Conservation (phyloP, 2,329 filamentous ascomycete genomes). For the Penicillium sp. region DNA sequence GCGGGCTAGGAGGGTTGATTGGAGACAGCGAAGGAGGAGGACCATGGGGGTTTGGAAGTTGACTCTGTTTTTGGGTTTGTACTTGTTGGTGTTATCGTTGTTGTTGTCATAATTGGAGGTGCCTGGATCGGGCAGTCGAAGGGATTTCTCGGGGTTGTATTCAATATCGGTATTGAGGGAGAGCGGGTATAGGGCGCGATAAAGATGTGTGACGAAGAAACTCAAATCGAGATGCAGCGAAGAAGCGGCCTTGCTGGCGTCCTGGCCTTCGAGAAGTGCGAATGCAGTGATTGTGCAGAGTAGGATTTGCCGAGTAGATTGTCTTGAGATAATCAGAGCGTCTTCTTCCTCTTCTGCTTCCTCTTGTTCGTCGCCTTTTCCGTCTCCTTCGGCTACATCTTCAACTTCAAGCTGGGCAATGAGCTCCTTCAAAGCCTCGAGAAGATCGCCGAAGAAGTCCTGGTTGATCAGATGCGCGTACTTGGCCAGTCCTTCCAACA, state of each 20-base stretch:
- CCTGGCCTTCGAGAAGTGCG: conserved; percentile 91
- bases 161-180: conserved; percentile 83
- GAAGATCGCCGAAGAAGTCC: conserved; percentile 94
- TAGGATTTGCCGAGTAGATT: conserved; percentile 78
- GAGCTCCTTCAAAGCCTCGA: conserved; percentile 91
- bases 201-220: conserved; percentile 93
- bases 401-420: conserved; percentile 66
- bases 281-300: conserved; percentile 96
- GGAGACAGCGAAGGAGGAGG: conserved; percentile 80
- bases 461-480: conserved; percentile 98
- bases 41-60: conserved; percentile 95
- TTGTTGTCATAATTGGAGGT: conserved; percentile 26
- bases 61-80: conserved; percentile 63
- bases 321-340: conserved; percentile 53
- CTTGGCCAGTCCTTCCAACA: conserved; percentile 87
- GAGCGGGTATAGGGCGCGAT: conserved; percentile 74
- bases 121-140: conserved; percentile 66
- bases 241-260: conserved; percentile 77
- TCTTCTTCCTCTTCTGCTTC: conserved; percentile 26
- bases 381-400: conserved; percentile 48
- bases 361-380: conserved; percentile 29
- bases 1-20: conserved; percentile 74
- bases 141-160: conserved; percentile 65
- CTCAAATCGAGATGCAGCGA: conserved; percentile 84
- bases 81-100: conserved; percentile 29